Conservation (phyloP, 306 rosid genomes). For the Quercus variabilis region DNA sequence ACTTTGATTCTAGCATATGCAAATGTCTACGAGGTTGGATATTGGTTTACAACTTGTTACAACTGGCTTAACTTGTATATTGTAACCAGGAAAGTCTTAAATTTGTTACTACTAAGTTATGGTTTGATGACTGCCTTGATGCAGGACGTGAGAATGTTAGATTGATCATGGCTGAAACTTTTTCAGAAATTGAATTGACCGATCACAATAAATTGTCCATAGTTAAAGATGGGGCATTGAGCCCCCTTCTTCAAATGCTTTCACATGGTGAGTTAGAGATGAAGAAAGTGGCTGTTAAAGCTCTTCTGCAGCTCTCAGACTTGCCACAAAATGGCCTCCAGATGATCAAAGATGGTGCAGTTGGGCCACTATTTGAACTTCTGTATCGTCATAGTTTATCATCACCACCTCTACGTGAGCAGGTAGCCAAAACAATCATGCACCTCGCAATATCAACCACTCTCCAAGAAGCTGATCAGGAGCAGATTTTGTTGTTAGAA, state of each 20-base stretch:
- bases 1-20: not conserved
- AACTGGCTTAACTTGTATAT: not conserved
- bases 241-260: slow-evolving; percentile 54
- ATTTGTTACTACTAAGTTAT: not conserved
- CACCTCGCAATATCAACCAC: slow-evolving; percentile 50
- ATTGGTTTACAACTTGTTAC: not conserved
- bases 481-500: slow-evolving; percentile 35
- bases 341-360: slow-evolving; percentile 54
- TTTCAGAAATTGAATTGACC: slow-evolving; percentile 50
- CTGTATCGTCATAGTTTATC: slow-evolving; percentile 49
- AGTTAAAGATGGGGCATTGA: slow-evolving; percentile 47
- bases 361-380: slow-evolving; percentile 45
- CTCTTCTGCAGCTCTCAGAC: slow-evolving; percentile 48
- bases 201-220: slow-evolving; percentile 49
- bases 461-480: slow-evolving; percentile 35
- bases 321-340: slow-evolving; percentile 54
- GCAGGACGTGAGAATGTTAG: slow-evolving; percentile 43
- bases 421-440: slow-evolving; percentile 53
- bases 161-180: slow-evolving; percentile 45
- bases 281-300: slow-evolving; percentile 43
- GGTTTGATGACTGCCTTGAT: slow-evolving; percentile 4
- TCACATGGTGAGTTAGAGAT: slow-evolving; percentile 35
- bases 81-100: not conserved
- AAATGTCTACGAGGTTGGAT: not conserved
- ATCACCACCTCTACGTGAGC: slow-evolving; percentile 38